Conservation (phyloP, 1,284 basidiomycete species). For the Puccinia novopanici region DNA sequence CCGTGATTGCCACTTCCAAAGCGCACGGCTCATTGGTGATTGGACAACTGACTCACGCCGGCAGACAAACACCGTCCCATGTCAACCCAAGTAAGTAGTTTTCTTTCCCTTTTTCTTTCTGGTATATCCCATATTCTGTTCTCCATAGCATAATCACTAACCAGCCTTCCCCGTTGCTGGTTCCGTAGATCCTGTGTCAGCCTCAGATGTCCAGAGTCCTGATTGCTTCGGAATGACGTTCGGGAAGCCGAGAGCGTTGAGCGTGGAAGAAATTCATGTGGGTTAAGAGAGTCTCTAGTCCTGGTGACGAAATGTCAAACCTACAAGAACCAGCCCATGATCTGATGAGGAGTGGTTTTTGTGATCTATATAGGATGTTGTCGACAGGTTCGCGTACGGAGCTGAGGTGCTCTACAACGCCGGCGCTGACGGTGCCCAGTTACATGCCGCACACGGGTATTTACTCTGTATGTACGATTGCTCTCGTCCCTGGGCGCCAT, state of each 20-base stretch:
- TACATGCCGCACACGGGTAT: slow-evolving; percentile 59
- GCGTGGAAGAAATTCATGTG: slow-evolving; percentile 57
- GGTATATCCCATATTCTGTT: not conserved
- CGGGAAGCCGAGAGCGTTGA: slow-evolving; percentile 57
- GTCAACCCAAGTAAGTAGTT: slow-evolving; percentile 53
- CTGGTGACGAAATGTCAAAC: not conserved
- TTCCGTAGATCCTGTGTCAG: slow-evolving; percentile 54
- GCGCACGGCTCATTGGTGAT: slow-evolving; percentile 61
- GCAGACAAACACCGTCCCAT: slow-evolving; percentile 58
- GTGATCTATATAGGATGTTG: slow-evolving; percentile 53
- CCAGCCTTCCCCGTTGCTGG: not conserved
- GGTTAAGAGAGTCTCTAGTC: no score
- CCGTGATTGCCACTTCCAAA: slow-evolving; percentile 59
- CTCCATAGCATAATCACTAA: not conserved
- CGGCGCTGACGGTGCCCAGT: slow-evolving; percentile 60
- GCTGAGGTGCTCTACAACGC: slow-evolving; percentile 59
- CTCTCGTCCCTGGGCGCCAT: no score
- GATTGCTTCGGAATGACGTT: slow-evolving; percentile 22
- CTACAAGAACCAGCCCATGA: not conserved
- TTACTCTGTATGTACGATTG: slow-evolving; percentile 45
- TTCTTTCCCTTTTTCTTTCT: slow-evolving; percentile 57
- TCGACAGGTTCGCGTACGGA: slow-evolving; percentile 60
- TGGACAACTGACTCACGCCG: slow-evolving; percentile 62
- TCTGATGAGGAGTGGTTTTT: not conserved
- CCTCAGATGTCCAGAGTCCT: slow-evolving; percentile 53